Base-by-base conservation (phyloP, 129 eudicot genomes). In the Flaveria ramosissima region DNA sequence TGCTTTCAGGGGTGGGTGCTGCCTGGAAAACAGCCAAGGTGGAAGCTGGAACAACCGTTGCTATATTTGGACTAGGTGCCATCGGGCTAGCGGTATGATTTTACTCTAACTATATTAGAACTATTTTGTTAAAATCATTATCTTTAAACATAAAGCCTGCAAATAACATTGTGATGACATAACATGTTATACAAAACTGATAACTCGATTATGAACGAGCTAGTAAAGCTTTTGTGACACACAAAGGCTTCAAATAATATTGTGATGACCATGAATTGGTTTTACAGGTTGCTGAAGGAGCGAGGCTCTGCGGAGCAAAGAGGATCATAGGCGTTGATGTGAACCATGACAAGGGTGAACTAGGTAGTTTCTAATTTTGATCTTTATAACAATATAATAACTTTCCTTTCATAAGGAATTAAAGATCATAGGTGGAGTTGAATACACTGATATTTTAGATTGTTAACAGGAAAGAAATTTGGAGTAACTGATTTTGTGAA, bases 401-500 rank as follows among this genome's bases (percentile, higher is more conserved):
- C 8, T 26, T 27, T 26, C 11, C 68, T 13, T 32, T 26, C 14
- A 30, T 30, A 15, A 30, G 42, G 39, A n/a, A n/a, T n/a, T n/a
- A n/a, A n/a, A n/a, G n/a, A 2, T 42, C 43, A 76, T 62, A 75
- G 48, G 51, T 64, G 39, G 45, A 71, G 21, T 66, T 42, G 36
- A 30, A 36, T 78, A 70, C 27, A 26, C 65, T 12, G 19, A 17
- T 27, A 42, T 15, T 47, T 45, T 47, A 19, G 46, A 57, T 11
- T 71, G 42, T 68, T 43, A 41, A 47, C 85, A 91, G 99, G 89
- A 45, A 89, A 88, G 68, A 74, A 70, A 52, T 91, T 95, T 82
- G 99, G 99, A 57, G 81, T 95, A 21, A 91, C 99, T 72, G 97
- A 95, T 74, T 95, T 91, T 66, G 89, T 95, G 32, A 88, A 95